Base-by-base conservation (phyloP, 2,329 filamentous ascomycete genomes). In the Scedosporium boydii region DNA sequence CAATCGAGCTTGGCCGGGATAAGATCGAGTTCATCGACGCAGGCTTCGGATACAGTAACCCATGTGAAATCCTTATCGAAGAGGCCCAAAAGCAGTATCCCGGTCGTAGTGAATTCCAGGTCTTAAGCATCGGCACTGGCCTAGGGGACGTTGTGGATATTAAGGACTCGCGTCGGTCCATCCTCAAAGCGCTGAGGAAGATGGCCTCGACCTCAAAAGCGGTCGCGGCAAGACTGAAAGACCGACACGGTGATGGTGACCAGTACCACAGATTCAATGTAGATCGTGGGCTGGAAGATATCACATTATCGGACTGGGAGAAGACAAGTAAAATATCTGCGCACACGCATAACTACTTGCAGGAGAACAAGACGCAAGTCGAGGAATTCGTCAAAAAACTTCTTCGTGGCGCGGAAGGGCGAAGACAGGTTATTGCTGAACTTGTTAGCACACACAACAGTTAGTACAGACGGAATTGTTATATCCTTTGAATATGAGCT, bases 1-100 rank as follows among this genome's bases (percentile, higher is more conserved):
- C 70, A 4, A 70, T 71, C 23, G 60, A 65, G 27, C 16, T 71
- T 10, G 70, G 71, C 26, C 67, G 69, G 6, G 68, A 70, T 23
- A 64, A 62, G 7, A 63, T 70, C 3, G 68, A 71, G 26, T 73
- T 71, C 42, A 65, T 74, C 41, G 71, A 73, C 53, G 69, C 69
- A 2, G 70, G 64, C 0, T 68, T 73, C 26, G 69, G 70, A 4
- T 65, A 69, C 34, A 74, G 73, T 60, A 74, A 74, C 58, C 71
- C 72, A 26, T 69, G 67, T 58, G 67, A 72, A 38, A 64, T 69
- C 2, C 65, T 73, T 7, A 68, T 73, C 9, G 59, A 66, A 3
- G 70, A 72, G 51, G 71, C 71, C 7, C 34, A 63, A 42, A 56
- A 38, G 7, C 63, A 67, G 53, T 72, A 68, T 56, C 69, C 68